Evolutionary conservation across 257 asterid species (phyloP).

Genomic region (Solanum sitiens): DNA sequence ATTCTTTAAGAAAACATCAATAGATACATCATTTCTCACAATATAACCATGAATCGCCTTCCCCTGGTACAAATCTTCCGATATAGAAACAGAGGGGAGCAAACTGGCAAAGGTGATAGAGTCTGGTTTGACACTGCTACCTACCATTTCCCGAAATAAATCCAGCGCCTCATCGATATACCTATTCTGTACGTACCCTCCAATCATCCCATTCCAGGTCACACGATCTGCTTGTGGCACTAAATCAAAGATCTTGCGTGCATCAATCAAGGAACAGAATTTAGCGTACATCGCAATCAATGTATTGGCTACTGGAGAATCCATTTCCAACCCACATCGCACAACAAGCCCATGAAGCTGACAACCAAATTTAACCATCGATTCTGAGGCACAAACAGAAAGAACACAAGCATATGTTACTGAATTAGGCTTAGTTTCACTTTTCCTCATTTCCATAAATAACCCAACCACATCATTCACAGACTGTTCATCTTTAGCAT

Average conservation of each 20-base stretch:
- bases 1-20: conserved; percentile 74
- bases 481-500: conserved; percentile 25
- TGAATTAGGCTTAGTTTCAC: conserved; percentile 41
- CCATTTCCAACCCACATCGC: conserved; percentile 50
- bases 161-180: conserved; percentile 40
- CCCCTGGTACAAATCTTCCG: conserved; percentile 28
- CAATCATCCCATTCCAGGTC: conserved; percentile 79
- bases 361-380: conserved; percentile 38
- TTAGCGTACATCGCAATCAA: conserved; percentile 66
- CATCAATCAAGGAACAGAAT: conserved; percentile 45
- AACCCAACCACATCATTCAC: conserved; percentile 36
- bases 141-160: conserved; percentile 43
- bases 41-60: conserved; percentile 69
- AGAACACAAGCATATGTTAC: conserved; percentile 63
- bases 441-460: conserved; percentile 50
- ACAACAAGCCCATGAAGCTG: conserved; percentile 61
- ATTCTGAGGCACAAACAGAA: conserved; percentile 47
- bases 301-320: conserved; percentile 56
- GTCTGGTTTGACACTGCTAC: conserved; percentile 45
- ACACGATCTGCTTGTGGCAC: conserved; percentile 26
- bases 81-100: conserved; percentile 53
- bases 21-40: conserved; percentile 33
- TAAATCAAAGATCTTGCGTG: conserved; percentile 47
- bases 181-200: conserved; percentile 77
- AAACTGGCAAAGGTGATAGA: conserved; percentile 71